These are phyloP conservation scores for Graphiopsis chlorocephala DNA, from an alignment of 2,329 filamentous ascomycete genomes.

Conservation along the genomic window DNA sequence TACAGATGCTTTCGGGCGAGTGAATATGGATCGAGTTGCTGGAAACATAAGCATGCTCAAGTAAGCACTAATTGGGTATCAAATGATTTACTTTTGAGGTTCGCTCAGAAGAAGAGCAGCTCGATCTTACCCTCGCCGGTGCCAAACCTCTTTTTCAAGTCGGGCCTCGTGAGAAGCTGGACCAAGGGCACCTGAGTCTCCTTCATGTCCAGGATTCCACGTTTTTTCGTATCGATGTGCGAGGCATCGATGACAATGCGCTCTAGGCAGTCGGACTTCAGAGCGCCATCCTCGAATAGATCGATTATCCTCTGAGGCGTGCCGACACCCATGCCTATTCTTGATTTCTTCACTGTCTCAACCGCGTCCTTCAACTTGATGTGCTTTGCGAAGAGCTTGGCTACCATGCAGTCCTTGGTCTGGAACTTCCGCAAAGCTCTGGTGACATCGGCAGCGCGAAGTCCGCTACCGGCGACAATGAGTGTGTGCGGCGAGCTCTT, in stretches of 20 bases:
- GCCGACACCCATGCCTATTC: constrained; percentile 82
- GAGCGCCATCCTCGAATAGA: constrained; percentile 71
- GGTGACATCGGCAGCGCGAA: constrained; percentile 81
- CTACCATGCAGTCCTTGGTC: constrained; percentile 71
- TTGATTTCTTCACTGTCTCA: constrained; percentile 65
- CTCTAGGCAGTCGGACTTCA: constrained; percentile 53
- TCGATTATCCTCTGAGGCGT: constrained; percentile 82
- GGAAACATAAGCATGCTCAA: neutral
- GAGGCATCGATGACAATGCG: constrained; percentile 86
- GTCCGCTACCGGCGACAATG: constrained; percentile 78
- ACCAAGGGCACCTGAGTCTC: constrained; percentile 82
- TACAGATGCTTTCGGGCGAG: neutral
- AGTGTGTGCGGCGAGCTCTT: constrained; percentile 71
- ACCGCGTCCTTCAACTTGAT: constrained; percentile 91
- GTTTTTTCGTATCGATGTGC: constrained; percentile 91
- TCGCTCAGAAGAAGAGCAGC: constrained; percentile 56
- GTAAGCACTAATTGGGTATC: constrained; percentile 5
- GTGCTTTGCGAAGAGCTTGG: constrained; percentile 96
- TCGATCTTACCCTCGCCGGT: constrained; percentile 50
- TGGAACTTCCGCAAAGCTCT: constrained; percentile 76
- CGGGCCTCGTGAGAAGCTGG: constrained; percentile 66
- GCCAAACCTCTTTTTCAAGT: constrained; percentile 69
- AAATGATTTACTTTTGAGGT: neutral
- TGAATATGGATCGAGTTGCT: neutral
- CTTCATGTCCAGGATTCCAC: constrained; percentile 91